Percentiles rank a stretch among this genome's conserved stretches.
Conservation (phyloP, 1,284 basidiomycete genomes). For the Naganishia liquefaciens region DNA sequence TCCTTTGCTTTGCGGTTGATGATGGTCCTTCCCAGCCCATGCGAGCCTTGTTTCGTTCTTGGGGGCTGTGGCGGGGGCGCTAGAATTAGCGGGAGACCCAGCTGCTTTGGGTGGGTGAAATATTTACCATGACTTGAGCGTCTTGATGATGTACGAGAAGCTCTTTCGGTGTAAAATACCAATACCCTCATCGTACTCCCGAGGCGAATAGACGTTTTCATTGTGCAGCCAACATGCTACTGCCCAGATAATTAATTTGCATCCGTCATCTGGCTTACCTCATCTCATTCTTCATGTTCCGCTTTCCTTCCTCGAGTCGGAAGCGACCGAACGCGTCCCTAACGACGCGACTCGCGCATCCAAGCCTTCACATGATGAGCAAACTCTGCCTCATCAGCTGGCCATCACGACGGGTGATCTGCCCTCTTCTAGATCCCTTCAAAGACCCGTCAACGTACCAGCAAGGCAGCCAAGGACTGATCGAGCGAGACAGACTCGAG, state of each 20-base stretch:
- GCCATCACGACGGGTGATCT: not conserved
- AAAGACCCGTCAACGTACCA: not conserved
- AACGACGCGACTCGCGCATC: too few relatives aligned
- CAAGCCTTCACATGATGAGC: constrained; percentile 3
- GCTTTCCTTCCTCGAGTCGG: too few relatives aligned
- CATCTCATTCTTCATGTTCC: not conserved
- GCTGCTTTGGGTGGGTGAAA: too few relatives aligned
- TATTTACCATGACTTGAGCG: not conserved
- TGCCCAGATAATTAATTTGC: constrained; percentile 21
- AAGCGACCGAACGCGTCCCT: not conserved
- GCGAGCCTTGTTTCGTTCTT: constrained; percentile 46
- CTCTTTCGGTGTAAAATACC: too few relatives aligned
- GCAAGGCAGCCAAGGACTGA: not conserved
- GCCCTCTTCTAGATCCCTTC: not conserved
- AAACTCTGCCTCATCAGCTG: not conserved
- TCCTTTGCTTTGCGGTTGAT: constrained; percentile 85
- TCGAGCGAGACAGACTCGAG: not conserved
- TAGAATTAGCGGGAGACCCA: not conserved
- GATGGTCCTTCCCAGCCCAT: constrained; percentile 84
- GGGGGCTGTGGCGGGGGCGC: not conserved
- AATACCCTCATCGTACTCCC: too few relatives aligned
- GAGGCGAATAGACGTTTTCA: constrained; percentile 10
- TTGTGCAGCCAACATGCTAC: not conserved
- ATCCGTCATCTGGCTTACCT: constrained; percentile 12
- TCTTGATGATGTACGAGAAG: too few relatives aligned